Conservation (phyloP, 305 asterid species). For the Andrographis paniculata region DNA sequence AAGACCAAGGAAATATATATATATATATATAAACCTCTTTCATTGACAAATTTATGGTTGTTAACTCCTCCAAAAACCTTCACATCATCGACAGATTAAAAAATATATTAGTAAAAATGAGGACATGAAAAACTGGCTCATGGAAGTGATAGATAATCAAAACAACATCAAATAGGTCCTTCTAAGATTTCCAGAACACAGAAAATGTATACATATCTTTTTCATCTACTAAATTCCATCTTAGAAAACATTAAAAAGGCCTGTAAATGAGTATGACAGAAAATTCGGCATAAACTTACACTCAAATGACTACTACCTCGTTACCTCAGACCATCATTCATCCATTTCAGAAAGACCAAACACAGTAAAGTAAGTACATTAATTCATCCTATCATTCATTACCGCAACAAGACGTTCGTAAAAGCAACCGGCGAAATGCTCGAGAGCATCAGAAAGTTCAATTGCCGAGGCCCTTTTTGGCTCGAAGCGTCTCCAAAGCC, state of each 20-base stretch:
- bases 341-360: conserved; percentile 83
- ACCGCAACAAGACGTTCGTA: conserved; percentile 23
- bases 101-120: no score
- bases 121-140: no score
- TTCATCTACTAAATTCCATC: conserved; percentile 26
- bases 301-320: conserved; percentile 75
- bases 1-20: no score
- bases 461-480: conserved; percentile 64
- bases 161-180: no score
- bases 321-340: conserved; percentile 79
- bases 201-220: conserved; percentile 13
- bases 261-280: conserved; percentile 57
- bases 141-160: conserved; percentile 2
- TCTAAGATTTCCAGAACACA: no score
- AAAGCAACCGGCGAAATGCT: conserved; percentile 26
- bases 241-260: conserved; percentile 41
- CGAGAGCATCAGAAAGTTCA: conserved; percentile 29
- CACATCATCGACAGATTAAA: no score
- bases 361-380: conserved; percentile 54
- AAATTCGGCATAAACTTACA: conserved; percentile 77
- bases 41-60: no score
- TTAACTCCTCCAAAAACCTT: no score
- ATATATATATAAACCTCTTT: no score
- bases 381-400: no score
- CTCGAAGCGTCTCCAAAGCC: conserved; percentile 92